Evolutionary conservation across 2,329 filamentous ascomycete genomes (phyloP).

Genomic region (Ceratocystis eucalypticola): DNA sequence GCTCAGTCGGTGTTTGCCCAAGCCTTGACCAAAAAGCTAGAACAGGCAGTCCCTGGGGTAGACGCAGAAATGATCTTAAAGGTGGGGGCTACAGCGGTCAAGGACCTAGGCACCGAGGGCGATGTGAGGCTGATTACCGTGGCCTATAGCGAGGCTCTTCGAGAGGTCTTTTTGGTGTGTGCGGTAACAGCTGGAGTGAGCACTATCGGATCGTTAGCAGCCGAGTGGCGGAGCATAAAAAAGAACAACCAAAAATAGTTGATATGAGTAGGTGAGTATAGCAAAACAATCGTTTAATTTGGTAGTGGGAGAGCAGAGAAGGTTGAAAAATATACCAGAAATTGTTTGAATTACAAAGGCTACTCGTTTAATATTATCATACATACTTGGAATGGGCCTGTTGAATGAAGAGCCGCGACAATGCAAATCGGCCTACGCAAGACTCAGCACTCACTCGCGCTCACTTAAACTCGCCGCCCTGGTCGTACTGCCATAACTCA

Average conservation of each 20-base stretch:
- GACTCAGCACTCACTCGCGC: too few species aligned
- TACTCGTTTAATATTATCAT: not conserved
- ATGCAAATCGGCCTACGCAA: too few species aligned
- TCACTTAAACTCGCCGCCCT: not conserved
- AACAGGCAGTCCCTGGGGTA: not conserved
- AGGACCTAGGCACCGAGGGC: not conserved
- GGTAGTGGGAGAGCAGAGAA: not conserved
- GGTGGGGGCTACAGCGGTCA: constrained; percentile 8
- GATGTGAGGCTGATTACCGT: constrained; percentile 12
- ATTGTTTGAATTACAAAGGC: not conserved
- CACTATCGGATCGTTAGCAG: constrained; percentile 12
- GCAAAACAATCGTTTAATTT: not conserved
- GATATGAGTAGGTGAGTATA: not conserved
- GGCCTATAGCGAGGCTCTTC: constrained; percentile 9
- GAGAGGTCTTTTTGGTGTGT: constrained; percentile 15
- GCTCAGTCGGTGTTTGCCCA: constrained; percentile 36
- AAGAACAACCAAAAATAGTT: not conserved
- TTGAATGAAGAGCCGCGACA: too few species aligned
- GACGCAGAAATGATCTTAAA: constrained; percentile 8
- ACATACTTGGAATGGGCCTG: too few species aligned
- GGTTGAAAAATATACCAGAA: not conserved
- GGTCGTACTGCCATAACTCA: constrained; percentile 19
- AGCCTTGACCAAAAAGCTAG: not conserved
- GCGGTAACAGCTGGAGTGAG: constrained; percentile 12
- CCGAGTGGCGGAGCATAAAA: constrained; percentile 14